Evolutionary conservation across 768 basidiomycete genomes (phyloP).

Genomic region (Naematelia aurantialba): DNA sequence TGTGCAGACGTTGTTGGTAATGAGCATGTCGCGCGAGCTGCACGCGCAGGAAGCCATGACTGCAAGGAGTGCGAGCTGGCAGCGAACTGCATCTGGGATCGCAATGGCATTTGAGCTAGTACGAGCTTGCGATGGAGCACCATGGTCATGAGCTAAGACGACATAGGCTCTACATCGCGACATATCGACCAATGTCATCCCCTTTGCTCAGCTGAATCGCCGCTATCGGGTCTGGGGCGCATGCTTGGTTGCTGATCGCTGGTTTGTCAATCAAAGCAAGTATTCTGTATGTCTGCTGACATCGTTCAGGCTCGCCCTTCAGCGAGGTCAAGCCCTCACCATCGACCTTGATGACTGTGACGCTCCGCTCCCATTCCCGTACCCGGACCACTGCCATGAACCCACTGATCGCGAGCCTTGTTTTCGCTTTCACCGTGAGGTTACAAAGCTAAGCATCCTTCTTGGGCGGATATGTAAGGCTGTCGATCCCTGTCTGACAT

Average conservation of each 20-base stretch:
- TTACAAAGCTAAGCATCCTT: conserved; percentile 20
- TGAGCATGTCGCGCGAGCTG: conserved; percentile 22
- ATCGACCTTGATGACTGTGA: conserved; percentile 25
- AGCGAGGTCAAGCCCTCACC: conserved; percentile 11
- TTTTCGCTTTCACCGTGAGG: conserved; percentile 20
- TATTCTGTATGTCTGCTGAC: neutral
- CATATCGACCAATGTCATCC: conserved; percentile 14
- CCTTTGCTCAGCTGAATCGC: conserved; percentile 20
- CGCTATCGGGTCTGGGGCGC: conserved; percentile 28
- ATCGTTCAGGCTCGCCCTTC: conserved; percentile 17
- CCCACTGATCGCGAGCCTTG: conserved; percentile 12
- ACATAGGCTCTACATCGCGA: conserved; percentile 25
- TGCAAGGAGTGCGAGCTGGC: conserved; percentile 12
- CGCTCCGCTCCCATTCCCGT: conserved; percentile 14
- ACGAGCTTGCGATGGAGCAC: neutral
- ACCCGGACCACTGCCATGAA: conserved; percentile 14
- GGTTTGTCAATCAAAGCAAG: conserved; percentile 13
- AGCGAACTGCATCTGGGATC: conserved; percentile 11
- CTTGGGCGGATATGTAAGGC: conserved; percentile 20
- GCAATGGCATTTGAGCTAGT: conserved; percentile 19
- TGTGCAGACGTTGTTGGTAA: conserved; percentile 17
- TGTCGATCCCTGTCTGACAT: no score
- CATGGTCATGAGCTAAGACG: neutral
- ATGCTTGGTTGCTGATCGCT: conserved; percentile 22
- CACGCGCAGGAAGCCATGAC: neutral